Base-by-base conservation (phyloP, 1,139 yeast genomes). In the Candida pseudoviswanathii region DNA sequence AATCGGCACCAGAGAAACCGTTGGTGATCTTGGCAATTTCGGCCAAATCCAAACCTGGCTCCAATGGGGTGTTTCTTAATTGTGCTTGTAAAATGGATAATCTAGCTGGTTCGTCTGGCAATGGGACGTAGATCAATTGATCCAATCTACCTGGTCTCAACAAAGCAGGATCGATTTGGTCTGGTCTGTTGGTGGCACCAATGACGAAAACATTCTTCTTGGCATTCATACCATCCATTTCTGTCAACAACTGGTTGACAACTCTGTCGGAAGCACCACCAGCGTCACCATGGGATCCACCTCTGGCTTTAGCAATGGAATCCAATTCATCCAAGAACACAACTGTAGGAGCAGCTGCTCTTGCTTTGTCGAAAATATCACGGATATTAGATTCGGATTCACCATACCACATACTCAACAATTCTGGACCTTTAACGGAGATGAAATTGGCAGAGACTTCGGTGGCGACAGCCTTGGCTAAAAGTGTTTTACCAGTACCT, bases 211-310 rank as follows among this genome's bases (percentile, higher is more conserved):
- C 99, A 65, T 94, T 94, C 85, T 95, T 94, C 80, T 94, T 94
- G 59, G 97, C 96, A 67, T 94, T 94, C 98, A 95, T 92, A 82
- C 99, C 99, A 72, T 94, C 99, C 99, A 94, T 94, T 77, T 94
- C 99, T 8, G 99, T 95, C 70, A 94, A 84, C 66, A 94, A 84
- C 77, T 94, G 99, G 76, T 94, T 94, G 52, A 95, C 99, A 58
- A 94, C 99, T 73, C 99, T 86, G 75, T 94, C 99, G 43, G 96
- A 85, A 11, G 98, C 99, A 58, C 99, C 99, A 64, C 98, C 97
- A 37, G 97, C 96, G 69, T 94, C 98, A 59, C 97, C 96, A 44
- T 69, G 61, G 45, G 91, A 85, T 41, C 90, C 96, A 69, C 98
- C 98, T 81, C 99, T 88, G 29, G 97, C 89, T 75, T 91, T 91